Evolutionary conservation across 2,329 filamentous ascomycete species (phyloP), one percentile per base, ranked within the genome.

Genomic region (Diaporthe velutina): DNA sequence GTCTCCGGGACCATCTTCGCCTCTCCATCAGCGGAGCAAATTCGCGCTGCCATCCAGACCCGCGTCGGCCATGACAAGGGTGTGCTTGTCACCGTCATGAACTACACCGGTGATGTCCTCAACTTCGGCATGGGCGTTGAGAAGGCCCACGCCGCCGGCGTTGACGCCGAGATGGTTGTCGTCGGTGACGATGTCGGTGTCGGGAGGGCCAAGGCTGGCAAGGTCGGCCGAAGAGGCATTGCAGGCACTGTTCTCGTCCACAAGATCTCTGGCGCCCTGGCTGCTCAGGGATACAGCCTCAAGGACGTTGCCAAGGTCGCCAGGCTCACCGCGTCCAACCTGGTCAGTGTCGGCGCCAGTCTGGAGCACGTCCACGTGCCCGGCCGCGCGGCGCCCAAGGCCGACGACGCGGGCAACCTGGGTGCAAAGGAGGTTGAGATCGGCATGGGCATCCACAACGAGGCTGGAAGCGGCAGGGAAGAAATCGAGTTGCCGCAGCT

Each of bases 51-150:
- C 75, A 93, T 97, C 71, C 90, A 93, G 80, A 90, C 91, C 55
- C 89, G 94, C 28, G 93, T 98, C 4, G 91, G 94, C 76, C 73
- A 73, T 13, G 55, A 55, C 13, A 71, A 91, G 76, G 96, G 96
- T 33, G 93, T 98, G 1, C 83, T 98, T 54, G 93, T 98, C n/a
- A 93, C 96, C 8, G 94, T 98, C 40, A 98, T 98, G 94, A 98
- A 98, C 83, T 98, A 98, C 84, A 98, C 95, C 1, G 94, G 94
- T 50, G 94, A 96, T 82, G 91, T 98, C 71, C 89, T 98, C 78
- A 97, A 98, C 85, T 98, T 98, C 81, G 96, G 95, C 73, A 93
- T 98, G 90, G 96, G 93, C 0, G 94, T 97, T 12, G 96, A 98
- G 84, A 98, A 98, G 86, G 95, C 95, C 22, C 93, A 93, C 74